Conservation (phyloP, 1,139 yeast species). For the Debaryomycetaceae sp. region DNA sequence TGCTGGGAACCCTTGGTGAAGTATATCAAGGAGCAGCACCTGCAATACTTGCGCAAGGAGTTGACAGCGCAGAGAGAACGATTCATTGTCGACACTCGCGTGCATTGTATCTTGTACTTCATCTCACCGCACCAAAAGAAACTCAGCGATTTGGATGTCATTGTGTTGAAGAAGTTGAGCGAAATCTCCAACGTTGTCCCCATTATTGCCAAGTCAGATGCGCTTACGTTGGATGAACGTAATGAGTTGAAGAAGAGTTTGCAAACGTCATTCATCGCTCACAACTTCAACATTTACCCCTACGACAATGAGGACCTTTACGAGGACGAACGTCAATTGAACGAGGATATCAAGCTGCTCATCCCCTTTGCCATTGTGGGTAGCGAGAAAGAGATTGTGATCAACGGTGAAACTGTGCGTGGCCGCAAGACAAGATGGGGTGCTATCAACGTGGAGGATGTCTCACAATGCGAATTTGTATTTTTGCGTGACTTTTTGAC, state of each 20-base stretch:
- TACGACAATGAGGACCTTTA: slow-evolving; percentile 71
- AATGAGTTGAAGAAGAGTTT: slow-evolving; percentile 66
- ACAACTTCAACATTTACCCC: slow-evolving; percentile 81
- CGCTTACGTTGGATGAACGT: slow-evolving; percentile 84
- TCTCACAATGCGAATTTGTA: slow-evolving; percentile 91
- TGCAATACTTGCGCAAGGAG: slow-evolving; percentile 88
- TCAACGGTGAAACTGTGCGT: slow-evolving; percentile 74
- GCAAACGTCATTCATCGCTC: slow-evolving; percentile 72
- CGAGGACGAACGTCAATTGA: slow-evolving; percentile 77
- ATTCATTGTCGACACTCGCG: slow-evolving; percentile 82
- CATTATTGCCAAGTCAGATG: slow-evolving; percentile 88
- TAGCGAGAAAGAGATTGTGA: slow-evolving; percentile 71
- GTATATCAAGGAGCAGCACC: slow-evolving; percentile 95
- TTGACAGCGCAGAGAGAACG: slow-evolving; percentile 93
- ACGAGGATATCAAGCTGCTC: slow-evolving; percentile 69
- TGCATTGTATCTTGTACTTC: slow-evolving; percentile 89
- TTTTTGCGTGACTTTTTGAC: slow-evolving; percentile 90
- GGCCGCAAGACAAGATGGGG: slow-evolving; percentile 97
- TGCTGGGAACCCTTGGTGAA: slow-evolving; percentile 97
- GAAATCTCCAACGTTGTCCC: slow-evolving; percentile 96
- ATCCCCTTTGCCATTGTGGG: slow-evolving; percentile 96
- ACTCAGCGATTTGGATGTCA: slow-evolving; percentile 75
- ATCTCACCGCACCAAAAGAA: slow-evolving; percentile 85
- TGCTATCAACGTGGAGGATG: slow-evolving; percentile 85
- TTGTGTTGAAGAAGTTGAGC: slow-evolving; percentile 76